phyloP scores from a whole-genome alignment of 2,329 filamentous ascomycete genomes.

The Lachnellula hyalina region DNA sequence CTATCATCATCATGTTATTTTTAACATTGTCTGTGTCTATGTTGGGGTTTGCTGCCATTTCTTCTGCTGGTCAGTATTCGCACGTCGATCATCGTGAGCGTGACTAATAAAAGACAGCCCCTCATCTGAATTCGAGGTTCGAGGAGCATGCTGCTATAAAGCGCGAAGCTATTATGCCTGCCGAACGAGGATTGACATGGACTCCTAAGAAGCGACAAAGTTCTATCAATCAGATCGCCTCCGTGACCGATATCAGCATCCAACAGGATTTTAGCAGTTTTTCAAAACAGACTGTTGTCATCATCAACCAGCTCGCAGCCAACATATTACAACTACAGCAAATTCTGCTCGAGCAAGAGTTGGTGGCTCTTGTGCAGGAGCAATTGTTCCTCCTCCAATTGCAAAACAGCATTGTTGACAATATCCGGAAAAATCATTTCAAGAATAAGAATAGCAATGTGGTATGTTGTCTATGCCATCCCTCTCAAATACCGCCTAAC shows the following conservation, averaged over 20 bases:
- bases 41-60: constrained; percentile 22
- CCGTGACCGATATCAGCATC: constrained; percentile 5
- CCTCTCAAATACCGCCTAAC: constrained; percentile 4
- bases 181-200: constrained; percentile 21
- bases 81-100: background rate
- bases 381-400: constrained; percentile 12
- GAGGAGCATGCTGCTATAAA: constrained; percentile 8
- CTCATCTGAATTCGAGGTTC: constrained; percentile 19
- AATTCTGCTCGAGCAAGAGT: constrained; percentile 8
- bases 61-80: constrained; percentile 21
- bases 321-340: constrained; percentile 11
- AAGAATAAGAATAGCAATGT: constrained; percentile 23
- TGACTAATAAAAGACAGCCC: constrained; percentile 19
- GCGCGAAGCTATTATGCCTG: constrained; percentile 14
- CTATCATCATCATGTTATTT: constrained; percentile 24
- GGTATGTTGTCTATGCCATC: constrained; percentile 13
- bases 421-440: constrained; percentile 29
- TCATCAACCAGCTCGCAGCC: constrained; percentile 15
- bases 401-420: constrained; percentile 23
- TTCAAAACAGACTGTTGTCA: constrained; percentile 9
- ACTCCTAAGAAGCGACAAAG: constrained; percentile 7
- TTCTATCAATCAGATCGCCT: constrained; percentile 4
- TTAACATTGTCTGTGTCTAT: constrained; percentile 17
- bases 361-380: constrained; percentile 17
- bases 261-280: constrained; percentile 8